Base-by-base conservation (phyloP, 176 grass and related monocot species). In the Raddia distichophylla region DNA sequence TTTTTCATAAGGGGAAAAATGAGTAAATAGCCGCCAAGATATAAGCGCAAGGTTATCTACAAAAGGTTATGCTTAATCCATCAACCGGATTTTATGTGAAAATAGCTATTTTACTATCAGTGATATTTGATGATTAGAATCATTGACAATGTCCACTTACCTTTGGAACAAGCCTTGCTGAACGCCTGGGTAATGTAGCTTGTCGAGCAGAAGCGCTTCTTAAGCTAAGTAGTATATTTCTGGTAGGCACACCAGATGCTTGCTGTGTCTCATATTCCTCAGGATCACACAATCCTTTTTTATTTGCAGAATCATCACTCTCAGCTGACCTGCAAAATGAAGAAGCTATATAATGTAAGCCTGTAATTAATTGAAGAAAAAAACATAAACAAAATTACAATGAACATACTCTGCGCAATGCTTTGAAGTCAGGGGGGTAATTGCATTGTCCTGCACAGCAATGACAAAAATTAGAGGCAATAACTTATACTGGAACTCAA, bases 201-300 rank as follows among this genome's bases (percentile, higher is more conserved):
- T 88, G 69, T 85, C 67, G 90, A 75, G 86, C 85, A 32, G 65
- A 88, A 84, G 87, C 84, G 79, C 86, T 97, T 73, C 90, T 90
- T 82, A 95, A 95, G 81, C 82, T 91, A 74, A 79, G 83, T 82
- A 83, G 42, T 79, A 84, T 88, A 74, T 73, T 85, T 83, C 81
- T 97, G 11, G 84, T 84, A 79, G 67, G 82, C 64, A 91, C 91
- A 75, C 55, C 46, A 78, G 50, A 80, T 13, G 77, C 69, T 80
- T 55, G 37, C 15, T 82, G 74, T 22, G 35, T 86, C 71, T 93
- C 77, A 69, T 71, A 42, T 12, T 67, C 80, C 74, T 74, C 91
- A 67, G 60, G 70, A 74, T 78, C 77, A 67, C 67, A 73, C 8
- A 18, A 49, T 51, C 59, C 57, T 45, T 77, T 87, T 69, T 82